Percentiles rank a stretch among this genome's conserved stretches.
These are phyloP conservation scores for Apiospora koreana DNA, from an alignment of 2,329 filamentous ascomycete genomes.

Conservation along the genomic window DNA sequence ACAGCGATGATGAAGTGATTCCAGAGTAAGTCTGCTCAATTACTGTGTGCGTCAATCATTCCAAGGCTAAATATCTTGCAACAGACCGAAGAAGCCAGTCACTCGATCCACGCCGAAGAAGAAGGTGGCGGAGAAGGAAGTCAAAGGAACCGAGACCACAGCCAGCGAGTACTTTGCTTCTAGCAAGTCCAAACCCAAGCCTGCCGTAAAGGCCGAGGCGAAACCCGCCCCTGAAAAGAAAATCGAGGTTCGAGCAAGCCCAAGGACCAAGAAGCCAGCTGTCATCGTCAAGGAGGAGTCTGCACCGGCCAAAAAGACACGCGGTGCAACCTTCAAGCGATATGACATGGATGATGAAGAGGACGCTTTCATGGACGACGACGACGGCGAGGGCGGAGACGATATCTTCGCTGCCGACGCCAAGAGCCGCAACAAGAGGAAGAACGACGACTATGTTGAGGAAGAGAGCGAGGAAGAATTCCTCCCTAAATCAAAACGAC, in stretches of 20 bases:
- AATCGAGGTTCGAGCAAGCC: constrained; percentile 53
- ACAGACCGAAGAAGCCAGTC: constrained; percentile 56
- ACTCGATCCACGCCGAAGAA: constrained; percentile 52
- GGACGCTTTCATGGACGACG: constrained; percentile 62
- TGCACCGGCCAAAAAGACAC: constrained; percentile 31
- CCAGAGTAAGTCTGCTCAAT: constrained; percentile 44
- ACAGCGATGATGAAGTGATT: constrained; percentile 77
- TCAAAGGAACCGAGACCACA: constrained; percentile 53
- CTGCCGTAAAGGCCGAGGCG: constrained; percentile 42
- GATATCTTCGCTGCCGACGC: constrained; percentile 81
- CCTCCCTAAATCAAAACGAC: constrained; percentile 59
- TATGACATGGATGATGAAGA: constrained; percentile 49
- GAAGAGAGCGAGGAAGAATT: constrained; percentile 74
- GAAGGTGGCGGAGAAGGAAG: constrained; percentile 41
- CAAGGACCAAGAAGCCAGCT: constrained; percentile 45
- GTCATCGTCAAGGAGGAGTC: constrained; percentile 27
- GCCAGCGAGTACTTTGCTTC: constrained; percentile 61
- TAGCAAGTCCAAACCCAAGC: constrained; percentile 42
- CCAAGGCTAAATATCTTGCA: constrained; percentile 19
- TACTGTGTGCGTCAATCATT: background rate
- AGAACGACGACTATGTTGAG: constrained; percentile 74
- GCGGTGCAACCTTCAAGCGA: constrained; percentile 42
- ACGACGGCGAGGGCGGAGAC: constrained; percentile 71
- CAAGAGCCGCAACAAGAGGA: constrained; percentile 65
- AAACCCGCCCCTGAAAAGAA: constrained; percentile 42